Conservation (phyloP, 2,329 filamentous ascomycete species). For the Trichoderma koningiopsis region DNA sequence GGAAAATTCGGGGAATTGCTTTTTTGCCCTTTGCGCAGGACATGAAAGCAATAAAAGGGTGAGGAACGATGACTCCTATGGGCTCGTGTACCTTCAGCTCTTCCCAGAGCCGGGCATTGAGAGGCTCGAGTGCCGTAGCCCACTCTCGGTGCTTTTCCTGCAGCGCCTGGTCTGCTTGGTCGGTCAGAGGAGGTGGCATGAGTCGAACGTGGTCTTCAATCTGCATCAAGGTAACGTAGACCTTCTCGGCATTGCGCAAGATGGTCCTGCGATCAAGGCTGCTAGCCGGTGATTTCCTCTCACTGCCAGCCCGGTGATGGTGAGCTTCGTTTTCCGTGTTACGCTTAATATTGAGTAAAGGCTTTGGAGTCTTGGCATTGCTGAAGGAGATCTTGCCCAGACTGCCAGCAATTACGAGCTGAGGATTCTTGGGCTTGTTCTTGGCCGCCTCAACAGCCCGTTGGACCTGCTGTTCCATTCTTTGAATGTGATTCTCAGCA, state of each 20-base stretch:
- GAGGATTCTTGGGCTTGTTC: slow-evolving; percentile 95
- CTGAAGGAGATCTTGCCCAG: slow-evolving; percentile 98
- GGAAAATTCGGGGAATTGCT: slow-evolving; percentile 90
- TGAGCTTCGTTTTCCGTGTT: slow-evolving; percentile 64
- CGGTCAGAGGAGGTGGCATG: slow-evolving; percentile 65
- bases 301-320: slow-evolving; percentile 52
- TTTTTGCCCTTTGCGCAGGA: slow-evolving; percentile 97
- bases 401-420: slow-evolving; percentile 93
- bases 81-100: slow-evolving; percentile 92
- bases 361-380: slow-evolving; percentile 96
- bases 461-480: slow-evolving; percentile 99
- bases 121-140: slow-evolving; percentile 57
- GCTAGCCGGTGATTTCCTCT: slow-evolving; percentile 46
- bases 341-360: slow-evolving; percentile 92
- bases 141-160: slow-evolving; percentile 78
- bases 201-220: slow-evolving; percentile 90
- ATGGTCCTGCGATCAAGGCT: slow-evolving; percentile 80
- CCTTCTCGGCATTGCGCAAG: slow-evolving; percentile 81
- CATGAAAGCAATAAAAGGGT: slow-evolving; percentile 95
- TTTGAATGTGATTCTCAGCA: slow-evolving; percentile 95
- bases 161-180: slow-evolving; percentile 61
- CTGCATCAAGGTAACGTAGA: slow-evolving; percentile 86
- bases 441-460: slow-evolving; percentile 96
- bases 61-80: slow-evolving; percentile 73
- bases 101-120: slow-evolving; percentile 81